phyloP scores from a whole-genome alignment of 352 stramenopile species.

The Globisporangium nagaii region DNA sequence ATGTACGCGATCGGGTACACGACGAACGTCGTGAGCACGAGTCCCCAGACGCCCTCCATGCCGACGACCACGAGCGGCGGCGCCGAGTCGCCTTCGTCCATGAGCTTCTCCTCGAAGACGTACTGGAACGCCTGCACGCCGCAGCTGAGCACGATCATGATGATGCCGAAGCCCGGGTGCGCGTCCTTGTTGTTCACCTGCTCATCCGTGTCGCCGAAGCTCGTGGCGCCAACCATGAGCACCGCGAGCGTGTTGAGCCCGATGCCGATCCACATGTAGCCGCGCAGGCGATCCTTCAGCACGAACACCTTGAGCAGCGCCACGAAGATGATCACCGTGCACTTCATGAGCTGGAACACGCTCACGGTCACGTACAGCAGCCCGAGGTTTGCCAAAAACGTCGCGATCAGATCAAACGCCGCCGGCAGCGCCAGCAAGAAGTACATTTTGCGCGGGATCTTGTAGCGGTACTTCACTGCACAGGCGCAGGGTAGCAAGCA shows the following conservation, averaged over 20 bases:
- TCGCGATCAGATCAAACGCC: conserved; percentile 92
- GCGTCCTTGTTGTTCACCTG: conserved; percentile 56
- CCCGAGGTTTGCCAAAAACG: conserved; percentile 93
- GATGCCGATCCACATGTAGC: conserved; percentile 97
- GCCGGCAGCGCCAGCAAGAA: conserved; percentile 91
- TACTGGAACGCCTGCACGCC: conserved; percentile 95
- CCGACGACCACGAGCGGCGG: conserved; percentile 91
- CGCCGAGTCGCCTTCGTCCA: conserved; percentile 91
- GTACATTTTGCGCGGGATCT: conserved; percentile 90
- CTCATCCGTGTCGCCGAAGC: conserved; percentile 78
- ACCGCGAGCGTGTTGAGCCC: conserved; percentile 92
- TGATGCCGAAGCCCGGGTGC: conserved; percentile 87
- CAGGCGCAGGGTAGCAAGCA: no score
- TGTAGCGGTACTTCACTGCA: conserved; percentile 65
- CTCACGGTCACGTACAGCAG: conserved; percentile 89
- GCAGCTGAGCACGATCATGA: conserved; percentile 93
- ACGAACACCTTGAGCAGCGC: conserved; percentile 95
- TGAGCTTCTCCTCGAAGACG: conserved; percentile 98
- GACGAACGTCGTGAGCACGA: conserved; percentile 89
- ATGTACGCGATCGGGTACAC: conserved; percentile 93
- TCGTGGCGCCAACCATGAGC: conserved; percentile 91
- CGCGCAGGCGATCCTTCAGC: conserved; percentile 84
- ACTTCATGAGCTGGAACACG: conserved; percentile 88
- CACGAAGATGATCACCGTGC: conserved; percentile 95
- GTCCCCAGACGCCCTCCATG: conserved; percentile 96